These are phyloP conservation scores for Fusarium verticillioides DNA, from an alignment of 2,329 filamentous ascomycete genomes.

Conservation along the genomic window DNA sequence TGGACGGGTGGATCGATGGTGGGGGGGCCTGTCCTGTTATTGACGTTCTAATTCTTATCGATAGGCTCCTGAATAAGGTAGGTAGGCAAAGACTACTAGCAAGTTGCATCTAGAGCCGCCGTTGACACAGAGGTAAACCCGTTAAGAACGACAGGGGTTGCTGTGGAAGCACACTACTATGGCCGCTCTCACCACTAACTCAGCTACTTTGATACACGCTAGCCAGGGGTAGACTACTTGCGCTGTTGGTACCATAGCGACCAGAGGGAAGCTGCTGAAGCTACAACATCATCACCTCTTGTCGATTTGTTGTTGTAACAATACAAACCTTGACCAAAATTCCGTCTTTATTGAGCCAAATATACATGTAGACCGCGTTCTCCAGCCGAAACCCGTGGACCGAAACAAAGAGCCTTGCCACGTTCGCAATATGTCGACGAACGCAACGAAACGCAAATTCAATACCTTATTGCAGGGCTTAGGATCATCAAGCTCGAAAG, in stretches of 20 bases:
- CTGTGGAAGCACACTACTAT: neutral
- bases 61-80: neutral
- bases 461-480: constrained; percentile 77
- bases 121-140: neutral
- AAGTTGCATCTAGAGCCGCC: neutral
- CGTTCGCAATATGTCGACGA: constrained; percentile 60
- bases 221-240: constrained; percentile 6
- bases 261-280: constrained; percentile 1
- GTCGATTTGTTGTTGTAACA: constrained; percentile 14
- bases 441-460: constrained; percentile 86
- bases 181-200: neutral
- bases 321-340: constrained; percentile 13
- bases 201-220: neutral
- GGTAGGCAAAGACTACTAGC: neutral
- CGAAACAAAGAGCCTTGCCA: neutral
- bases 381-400: neutral
- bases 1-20: constrained; percentile 31
- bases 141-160: neutral
- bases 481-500: constrained; percentile 55
- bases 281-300: constrained; percentile 17
- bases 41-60: constrained; percentile 31
- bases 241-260: constrained; percentile 13
- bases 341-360: neutral
- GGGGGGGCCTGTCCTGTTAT: constrained; percentile 39
- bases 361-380: neutral